These are phyloP conservation scores for Microbotryum silenes-acaulis DNA, from an alignment of 1,284 basidiomycete species.

Conservation along the genomic window DNA sequence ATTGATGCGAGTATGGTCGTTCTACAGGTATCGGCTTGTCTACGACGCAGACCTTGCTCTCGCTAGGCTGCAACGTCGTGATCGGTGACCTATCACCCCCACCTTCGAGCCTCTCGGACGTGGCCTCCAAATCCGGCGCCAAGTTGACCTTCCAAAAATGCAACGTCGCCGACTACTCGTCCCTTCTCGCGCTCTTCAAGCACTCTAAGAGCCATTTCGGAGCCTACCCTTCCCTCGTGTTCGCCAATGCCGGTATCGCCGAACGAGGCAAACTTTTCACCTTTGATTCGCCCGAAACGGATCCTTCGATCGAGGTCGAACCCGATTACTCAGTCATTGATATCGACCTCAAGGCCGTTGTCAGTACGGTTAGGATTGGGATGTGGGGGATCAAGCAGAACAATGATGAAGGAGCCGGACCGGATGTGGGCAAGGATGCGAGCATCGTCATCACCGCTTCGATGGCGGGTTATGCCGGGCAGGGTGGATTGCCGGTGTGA, in stretches of 20 bases:
- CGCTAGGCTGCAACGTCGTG: constrained; percentile 2
- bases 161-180: constrained; percentile 5
- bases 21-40: constrained; percentile 7
- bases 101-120: not conserved
- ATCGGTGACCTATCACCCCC: constrained; percentile 7
- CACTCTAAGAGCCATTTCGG: not conserved
- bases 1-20: no score
- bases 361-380: constrained; percentile 6
- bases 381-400: constrained; percentile 5
- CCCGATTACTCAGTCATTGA: constrained; percentile 1
- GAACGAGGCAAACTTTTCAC: constrained; percentile 1
- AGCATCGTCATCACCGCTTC: constrained; percentile 4
- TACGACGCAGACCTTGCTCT: constrained; percentile 1
- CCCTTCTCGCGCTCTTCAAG: constrained; percentile 3
- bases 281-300: not conserved
- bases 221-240: not conserved
- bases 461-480: constrained; percentile 5
- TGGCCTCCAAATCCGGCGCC: not conserved
- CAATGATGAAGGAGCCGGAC: not conserved
- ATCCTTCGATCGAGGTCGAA: constrained; percentile 1
- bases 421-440: not conserved
- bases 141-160: not conserved
- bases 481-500: constrained; percentile 4
- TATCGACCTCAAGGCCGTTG: constrained; percentile 4
- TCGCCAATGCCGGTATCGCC: constrained; percentile 8